Evolutionary conservation across 805 yeast species (phyloP).

Genomic region (Saturnispora besseyi): DNA sequence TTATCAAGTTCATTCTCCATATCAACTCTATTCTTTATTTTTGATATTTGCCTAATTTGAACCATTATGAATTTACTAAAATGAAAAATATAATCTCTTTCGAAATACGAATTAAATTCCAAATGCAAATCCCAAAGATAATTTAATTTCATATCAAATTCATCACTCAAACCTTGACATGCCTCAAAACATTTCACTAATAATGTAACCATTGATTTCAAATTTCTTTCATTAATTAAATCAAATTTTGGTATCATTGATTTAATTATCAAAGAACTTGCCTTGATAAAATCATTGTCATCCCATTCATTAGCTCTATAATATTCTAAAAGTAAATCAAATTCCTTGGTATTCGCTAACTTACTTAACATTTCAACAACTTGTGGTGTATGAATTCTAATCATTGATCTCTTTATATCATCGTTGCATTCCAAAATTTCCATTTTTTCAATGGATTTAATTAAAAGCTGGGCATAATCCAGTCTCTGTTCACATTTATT

Average conservation of each 20-base stretch:
- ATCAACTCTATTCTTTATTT: background rate
- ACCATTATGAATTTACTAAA: background rate
- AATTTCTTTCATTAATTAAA: conserved; percentile 1
- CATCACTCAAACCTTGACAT: background rate
- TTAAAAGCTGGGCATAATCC: background rate
- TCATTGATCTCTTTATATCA: background rate
- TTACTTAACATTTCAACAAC: conserved; percentile 1
- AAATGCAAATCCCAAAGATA: background rate
- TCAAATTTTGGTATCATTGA: background rate
- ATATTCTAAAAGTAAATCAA: background rate
- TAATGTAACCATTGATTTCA: background rate
- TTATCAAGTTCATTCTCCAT: conserved; percentile 1
- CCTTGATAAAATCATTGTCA: background rate
- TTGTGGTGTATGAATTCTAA: conserved; percentile 1
- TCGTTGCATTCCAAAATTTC: background rate
- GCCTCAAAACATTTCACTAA: background rate
- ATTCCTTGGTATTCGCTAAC: background rate
- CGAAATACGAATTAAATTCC: background rate
- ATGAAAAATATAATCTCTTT: conserved; percentile 1
- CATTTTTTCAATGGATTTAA: background rate
- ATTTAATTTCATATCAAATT: background rate
- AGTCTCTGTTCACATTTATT: background rate
- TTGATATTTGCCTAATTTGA: background rate
- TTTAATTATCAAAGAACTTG: background rate
- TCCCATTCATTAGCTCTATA: conserved; percentile 3